phyloP scores from a whole-genome alignment of 2,329 filamentous ascomycete genomes.

The Pyrenochaeta sp. region DNA sequence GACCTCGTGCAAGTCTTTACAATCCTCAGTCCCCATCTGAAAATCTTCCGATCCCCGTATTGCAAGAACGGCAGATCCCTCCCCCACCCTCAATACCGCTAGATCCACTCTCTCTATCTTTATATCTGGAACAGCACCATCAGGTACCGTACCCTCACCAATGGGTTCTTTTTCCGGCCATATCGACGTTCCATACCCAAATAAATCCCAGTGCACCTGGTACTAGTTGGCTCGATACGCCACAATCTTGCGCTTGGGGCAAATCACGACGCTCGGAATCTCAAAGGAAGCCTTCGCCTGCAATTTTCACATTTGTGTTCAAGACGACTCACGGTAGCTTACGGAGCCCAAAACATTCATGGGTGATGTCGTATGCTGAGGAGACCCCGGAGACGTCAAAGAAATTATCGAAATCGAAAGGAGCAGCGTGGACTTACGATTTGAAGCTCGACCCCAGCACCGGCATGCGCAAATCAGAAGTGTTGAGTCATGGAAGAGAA shows the following conservation, averaged over 20 bases:
- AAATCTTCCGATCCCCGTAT: slow-evolving; percentile 17
- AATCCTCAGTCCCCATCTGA: slow-evolving; percentile 11
- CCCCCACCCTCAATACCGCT: slow-evolving; percentile 6
- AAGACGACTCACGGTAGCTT: slow-evolving; percentile 32
- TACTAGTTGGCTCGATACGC: slow-evolving; percentile 36
- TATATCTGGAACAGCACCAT: slow-evolving; percentile 37
- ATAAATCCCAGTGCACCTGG: slow-evolving; percentile 11
- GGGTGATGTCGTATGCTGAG: slow-evolving; percentile 32
- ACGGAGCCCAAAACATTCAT: slow-evolving; percentile 33
- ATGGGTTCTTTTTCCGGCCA: slow-evolving; percentile 32
- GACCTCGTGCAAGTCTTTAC: slow-evolving; percentile 4
- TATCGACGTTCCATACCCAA: slow-evolving; percentile 31
- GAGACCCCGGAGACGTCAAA: background rate
- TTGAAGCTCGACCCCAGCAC: slow-evolving; percentile 31
- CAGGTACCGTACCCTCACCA: slow-evolving; percentile 42
- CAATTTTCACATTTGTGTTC: slow-evolving; percentile 33
- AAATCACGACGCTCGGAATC: slow-evolving; percentile 24
- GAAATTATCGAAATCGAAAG: slow-evolving; percentile 6
- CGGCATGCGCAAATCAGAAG: slow-evolving; percentile 34
- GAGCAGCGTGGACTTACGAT: slow-evolving; percentile 34
- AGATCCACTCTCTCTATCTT: slow-evolving; percentile 21
- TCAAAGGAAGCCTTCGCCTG: slow-evolving; percentile 13
- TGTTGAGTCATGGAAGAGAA: slow-evolving; percentile 22
- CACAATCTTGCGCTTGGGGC: slow-evolving; percentile 30
- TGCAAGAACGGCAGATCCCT: slow-evolving; percentile 6